A percentile compares a stretch with the other conserved stretches of the same genome.
Evolutionary conservation across 2,329 filamentous ascomycete genomes (phyloP).

Genomic region (Claviceps humidiphila): DNA sequence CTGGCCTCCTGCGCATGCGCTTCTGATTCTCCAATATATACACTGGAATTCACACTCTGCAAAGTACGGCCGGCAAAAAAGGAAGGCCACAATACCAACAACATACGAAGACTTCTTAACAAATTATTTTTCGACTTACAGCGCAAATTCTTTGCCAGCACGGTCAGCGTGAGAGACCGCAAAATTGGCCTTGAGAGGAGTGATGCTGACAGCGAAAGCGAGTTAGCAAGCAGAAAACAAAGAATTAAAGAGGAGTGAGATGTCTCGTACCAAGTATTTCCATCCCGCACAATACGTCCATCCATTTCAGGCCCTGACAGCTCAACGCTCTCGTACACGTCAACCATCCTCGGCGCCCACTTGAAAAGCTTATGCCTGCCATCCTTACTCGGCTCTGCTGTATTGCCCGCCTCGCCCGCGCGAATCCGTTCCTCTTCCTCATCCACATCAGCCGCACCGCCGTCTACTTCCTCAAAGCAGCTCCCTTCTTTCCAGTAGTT

Average conservation of each 20-base stretch:
- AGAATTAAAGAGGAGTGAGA: background rate
- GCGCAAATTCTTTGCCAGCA: constrained; percentile 58
- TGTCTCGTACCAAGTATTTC: constrained; percentile 59
- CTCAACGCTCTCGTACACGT: constrained; percentile 81
- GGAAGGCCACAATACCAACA: background rate
- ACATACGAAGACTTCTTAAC: background rate
- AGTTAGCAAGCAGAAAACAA: background rate
- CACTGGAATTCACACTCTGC: constrained; percentile 6
- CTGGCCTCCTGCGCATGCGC: background rate
- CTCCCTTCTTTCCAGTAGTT: constrained; percentile 80
- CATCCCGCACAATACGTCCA: constrained; percentile 83
- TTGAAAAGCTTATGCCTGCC: constrained; percentile 83
- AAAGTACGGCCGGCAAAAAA: background rate
- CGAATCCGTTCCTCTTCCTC: constrained; percentile 64
- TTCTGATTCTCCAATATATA: constrained; percentile 6
- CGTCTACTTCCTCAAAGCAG: constrained; percentile 72
- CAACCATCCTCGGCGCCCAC: constrained; percentile 78
- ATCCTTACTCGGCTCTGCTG: constrained; percentile 16
- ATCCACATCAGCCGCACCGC: constrained; percentile 48
- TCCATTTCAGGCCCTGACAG: constrained; percentile 70
- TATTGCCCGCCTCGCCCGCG: constrained; percentile 34
- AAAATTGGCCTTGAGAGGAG: constrained; percentile 85
- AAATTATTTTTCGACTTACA: constrained; percentile 21
- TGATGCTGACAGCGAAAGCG: constrained; percentile 46
- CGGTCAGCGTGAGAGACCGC: constrained; percentile 41